Evolutionary conservation across 2,329 filamentous ascomycete species (phyloP).

Genomic region (Cordyceps cateniannulata): DNA sequence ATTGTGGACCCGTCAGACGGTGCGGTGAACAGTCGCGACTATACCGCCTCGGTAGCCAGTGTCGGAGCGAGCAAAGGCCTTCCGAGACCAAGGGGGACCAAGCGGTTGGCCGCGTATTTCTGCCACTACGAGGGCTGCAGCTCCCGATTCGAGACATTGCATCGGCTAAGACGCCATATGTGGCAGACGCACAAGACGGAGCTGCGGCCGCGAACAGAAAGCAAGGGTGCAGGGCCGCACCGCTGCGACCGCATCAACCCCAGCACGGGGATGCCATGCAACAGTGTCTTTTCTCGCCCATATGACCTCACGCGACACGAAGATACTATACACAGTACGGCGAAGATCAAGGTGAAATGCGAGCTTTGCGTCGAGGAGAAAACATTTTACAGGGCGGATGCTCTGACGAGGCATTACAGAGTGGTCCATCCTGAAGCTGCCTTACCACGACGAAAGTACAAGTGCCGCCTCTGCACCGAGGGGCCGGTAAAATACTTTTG

Average conservation of each 20-base stretch:
- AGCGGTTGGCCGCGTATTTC: too few relatives aligned
- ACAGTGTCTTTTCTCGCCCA: too few relatives aligned
- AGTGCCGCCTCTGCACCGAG: background rate
- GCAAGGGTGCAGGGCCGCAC: too few relatives aligned
- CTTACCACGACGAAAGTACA: background rate
- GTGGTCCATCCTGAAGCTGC: background rate
- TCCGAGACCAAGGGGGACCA: too few relatives aligned
- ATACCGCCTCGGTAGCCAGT: background rate
- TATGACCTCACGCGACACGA: background rate
- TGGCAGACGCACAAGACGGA: background rate
- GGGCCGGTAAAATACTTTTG: background rate
- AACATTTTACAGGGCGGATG: background rate
- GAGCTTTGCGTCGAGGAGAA: background rate
- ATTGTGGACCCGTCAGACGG: background rate
- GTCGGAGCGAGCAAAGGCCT: background rate
- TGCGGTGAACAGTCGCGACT: background rate
- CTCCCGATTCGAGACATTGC: background rate
- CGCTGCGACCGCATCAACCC: background rate
- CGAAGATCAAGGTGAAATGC: background rate
- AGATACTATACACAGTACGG: background rate
- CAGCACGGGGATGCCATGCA: background rate
- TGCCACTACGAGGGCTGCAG: background rate
- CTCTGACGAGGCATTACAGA: background rate
- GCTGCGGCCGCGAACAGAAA: background rate
- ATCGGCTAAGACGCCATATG: background rate